Evolutionary conservation across 495 filamentous ascomycete genomes (phyloP).

Genomic region (Margaritispora aquatica): DNA sequence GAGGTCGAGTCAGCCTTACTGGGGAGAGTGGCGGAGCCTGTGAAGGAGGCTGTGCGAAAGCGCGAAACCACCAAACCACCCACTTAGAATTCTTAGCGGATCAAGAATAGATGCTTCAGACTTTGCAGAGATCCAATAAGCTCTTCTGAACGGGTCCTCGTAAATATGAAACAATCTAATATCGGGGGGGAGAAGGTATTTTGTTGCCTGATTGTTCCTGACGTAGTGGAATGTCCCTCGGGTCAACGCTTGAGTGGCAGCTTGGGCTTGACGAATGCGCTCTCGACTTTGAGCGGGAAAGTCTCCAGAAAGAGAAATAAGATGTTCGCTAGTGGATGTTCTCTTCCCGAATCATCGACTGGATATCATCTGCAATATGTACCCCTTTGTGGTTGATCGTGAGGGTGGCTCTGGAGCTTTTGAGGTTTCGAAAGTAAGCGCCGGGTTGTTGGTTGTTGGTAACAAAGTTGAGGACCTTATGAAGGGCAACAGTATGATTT

Average conservation of each 20-base stretch:
- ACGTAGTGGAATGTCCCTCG: background rate
- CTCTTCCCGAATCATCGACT: too few species aligned
- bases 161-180: constrained; percentile 7
- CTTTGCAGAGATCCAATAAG: constrained; percentile 1
- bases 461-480: background rate
- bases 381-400: background rate
- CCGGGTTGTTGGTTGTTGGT: constrained; percentile 1
- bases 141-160: background rate
- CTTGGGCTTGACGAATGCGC: background rate
- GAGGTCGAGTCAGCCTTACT: constrained; percentile 14
- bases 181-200: background rate
- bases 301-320: too few species aligned
- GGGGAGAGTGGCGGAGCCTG: constrained; percentile 23
- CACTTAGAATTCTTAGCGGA: constrained; percentile 3
- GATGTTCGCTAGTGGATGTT: too few species aligned
- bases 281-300: too few species aligned
- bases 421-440: constrained; percentile 7
- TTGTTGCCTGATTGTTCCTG: constrained; percentile 14
- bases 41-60: constrained; percentile 20
- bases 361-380: background rate
- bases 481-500: too few species aligned
- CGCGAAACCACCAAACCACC: constrained; percentile 12
- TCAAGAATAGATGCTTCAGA: constrained; percentile 3
- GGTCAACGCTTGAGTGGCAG: background rate
- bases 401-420: background rate